A percentile compares a stretch with the other conserved stretches of the same genome.
Conservation (phyloP, 768 basidiomycete species). For the Naematelia aurantialba region DNA sequence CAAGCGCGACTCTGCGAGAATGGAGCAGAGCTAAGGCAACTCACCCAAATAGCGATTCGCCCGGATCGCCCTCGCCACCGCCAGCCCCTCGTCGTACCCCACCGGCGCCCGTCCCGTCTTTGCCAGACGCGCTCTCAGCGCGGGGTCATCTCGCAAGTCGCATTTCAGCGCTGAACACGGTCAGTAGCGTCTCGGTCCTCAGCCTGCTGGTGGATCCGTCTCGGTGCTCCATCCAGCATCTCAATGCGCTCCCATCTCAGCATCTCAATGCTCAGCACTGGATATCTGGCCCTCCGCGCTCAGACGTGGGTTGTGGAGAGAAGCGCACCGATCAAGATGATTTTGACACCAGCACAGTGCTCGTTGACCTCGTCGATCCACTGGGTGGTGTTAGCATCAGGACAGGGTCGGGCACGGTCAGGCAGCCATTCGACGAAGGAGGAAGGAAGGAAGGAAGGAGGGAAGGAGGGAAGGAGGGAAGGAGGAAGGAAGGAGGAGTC, state of each 20-base stretch:
- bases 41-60: conserved; percentile 80
- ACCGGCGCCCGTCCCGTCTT: conserved; percentile 69
- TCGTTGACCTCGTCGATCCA: conserved; percentile 88
- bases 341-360: conserved; percentile 93
- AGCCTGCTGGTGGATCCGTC: too few relatives aligned
- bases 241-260: too few relatives aligned
- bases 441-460: too few relatives aligned
- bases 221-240: too few relatives aligned
- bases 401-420: too few relatives aligned
- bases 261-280: too few relatives aligned
- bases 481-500: too few relatives aligned
- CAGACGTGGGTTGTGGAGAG: not conserved
- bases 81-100: conserved; percentile 87
- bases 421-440: conserved; percentile 5
- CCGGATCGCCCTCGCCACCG: conserved; percentile 51
- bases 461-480: too few relatives aligned
- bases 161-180: conserved; percentile 75
- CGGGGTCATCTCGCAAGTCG: conserved; percentile 81
- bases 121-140: conserved; percentile 67
- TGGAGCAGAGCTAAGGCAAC: conserved; percentile 47
- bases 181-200: too few relatives aligned
- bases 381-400: too few relatives aligned
- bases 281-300: conserved; percentile 2
- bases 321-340: conserved; percentile 79
- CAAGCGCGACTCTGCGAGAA: not conserved